Percentiles rank a stretch among this genome's conserved stretches.
These are phyloP conservation scores for Alternaria longipes DNA, from an alignment of 2,329 filamentous ascomycete genomes.

Conservation along the genomic window DNA sequence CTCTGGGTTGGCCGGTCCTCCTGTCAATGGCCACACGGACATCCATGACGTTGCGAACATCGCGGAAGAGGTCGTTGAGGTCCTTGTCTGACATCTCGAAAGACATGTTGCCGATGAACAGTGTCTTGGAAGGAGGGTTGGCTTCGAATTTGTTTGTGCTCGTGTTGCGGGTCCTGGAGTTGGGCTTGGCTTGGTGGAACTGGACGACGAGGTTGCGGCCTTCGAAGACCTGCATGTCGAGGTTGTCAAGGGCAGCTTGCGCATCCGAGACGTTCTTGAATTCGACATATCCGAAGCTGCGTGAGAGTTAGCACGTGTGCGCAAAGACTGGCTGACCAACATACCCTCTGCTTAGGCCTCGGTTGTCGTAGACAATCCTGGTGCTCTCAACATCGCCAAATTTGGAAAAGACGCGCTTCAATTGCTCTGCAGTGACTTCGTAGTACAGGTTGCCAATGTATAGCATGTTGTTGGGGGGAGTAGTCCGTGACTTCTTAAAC, in stretches of 20 bases:
- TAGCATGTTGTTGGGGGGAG: constrained; percentile 54
- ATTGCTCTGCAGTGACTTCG: constrained; percentile 69
- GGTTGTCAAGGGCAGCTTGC: constrained; percentile 63
- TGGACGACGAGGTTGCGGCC: constrained; percentile 72
- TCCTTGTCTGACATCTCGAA: constrained; percentile 87
- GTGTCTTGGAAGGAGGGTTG: constrained; percentile 67
- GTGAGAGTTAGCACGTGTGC: constrained; percentile 17
- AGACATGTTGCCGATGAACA: constrained; percentile 87
- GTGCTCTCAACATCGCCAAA: constrained; percentile 65
- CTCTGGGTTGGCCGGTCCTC: constrained; percentile 79
- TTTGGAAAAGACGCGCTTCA: constrained; percentile 67
- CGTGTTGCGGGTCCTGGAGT: constrained; percentile 16
- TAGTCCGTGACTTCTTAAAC: background rate
- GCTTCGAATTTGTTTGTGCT: constrained; percentile 5
- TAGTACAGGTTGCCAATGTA: constrained; percentile 77
- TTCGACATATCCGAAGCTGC: constrained; percentile 72
- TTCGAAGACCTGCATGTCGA: constrained; percentile 69
- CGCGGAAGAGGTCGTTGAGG: constrained; percentile 78
- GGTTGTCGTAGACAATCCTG: constrained; percentile 67
- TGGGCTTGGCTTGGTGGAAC: constrained; percentile 56
- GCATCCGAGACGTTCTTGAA: constrained; percentile 65
- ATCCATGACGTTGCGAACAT: constrained; percentile 74
- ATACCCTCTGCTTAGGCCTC: constrained; percentile 75
- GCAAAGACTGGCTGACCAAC: constrained; percentile 21
- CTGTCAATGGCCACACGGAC: constrained; percentile 86